Evolutionary conservation across 805 yeast genomes (phyloP).

Genomic region (Candida nonsorbophila): DNA sequence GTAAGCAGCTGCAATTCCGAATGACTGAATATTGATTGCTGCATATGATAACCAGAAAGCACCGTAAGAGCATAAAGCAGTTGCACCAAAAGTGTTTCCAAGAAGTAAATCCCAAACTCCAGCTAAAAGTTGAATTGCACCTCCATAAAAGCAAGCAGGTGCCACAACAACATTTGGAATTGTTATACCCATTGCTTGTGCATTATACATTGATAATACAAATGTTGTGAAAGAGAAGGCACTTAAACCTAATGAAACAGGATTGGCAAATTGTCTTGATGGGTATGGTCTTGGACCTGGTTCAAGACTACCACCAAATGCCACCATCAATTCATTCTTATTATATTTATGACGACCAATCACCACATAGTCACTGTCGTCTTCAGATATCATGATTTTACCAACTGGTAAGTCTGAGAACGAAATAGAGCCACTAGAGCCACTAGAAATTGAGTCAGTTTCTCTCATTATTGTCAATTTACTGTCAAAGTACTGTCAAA

Average conservation of each 20-base stretch:
- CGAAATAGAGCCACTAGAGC: too few relatives aligned
- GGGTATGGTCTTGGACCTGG: conserved; percentile 36
- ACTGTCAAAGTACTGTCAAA: too few relatives aligned
- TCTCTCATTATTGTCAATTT: too few relatives aligned
- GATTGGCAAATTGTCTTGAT: conserved; percentile 54
- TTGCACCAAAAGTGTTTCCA: conserved; percentile 65
- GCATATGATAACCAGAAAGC: conserved; percentile 68
- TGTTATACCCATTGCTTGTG: conserved; percentile 48
- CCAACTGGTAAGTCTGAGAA: conserved; percentile 10
- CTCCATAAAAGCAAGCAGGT: conserved; percentile 59
- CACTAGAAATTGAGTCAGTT: too few relatives aligned
- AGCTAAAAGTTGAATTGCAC: conserved; percentile 52
- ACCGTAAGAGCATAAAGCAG: conserved; percentile 59
- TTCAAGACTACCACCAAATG: conserved; percentile 32
- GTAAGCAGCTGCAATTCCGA: conserved; percentile 57
- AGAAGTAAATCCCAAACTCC: conserved; percentile 63
- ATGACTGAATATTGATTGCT: conserved; percentile 53
- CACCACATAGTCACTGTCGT: conserved; percentile 24
- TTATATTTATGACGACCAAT: conserved; percentile 25
- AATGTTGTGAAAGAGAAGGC: conserved; percentile 63
- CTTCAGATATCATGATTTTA: conserved; percentile 16
- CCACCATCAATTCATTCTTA: conserved; percentile 30
- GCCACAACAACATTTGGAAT: conserved; percentile 53
- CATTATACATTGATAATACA: conserved; percentile 51
- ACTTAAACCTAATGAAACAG: conserved; percentile 59